Evolutionary conservation across 192 early-diverging fungal species (phyloP), one percentile per base, ranked within the genome.

Genomic region (Linnemannia exigua): DNA sequence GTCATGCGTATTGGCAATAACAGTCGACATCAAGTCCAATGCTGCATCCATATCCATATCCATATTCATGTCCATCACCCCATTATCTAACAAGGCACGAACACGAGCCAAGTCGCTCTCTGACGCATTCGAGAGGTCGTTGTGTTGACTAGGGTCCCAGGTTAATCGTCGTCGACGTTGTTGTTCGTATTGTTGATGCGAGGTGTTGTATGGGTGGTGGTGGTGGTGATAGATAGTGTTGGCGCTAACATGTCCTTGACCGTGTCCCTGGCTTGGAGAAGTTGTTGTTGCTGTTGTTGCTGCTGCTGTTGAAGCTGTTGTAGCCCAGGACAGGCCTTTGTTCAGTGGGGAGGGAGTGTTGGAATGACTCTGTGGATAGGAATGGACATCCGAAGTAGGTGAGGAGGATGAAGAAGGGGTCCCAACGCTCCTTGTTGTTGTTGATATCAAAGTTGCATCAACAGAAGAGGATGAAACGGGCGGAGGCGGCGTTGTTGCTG

Each of bases 1-100:
- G 31, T 70, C 38, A n/a, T 70, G 35, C 7, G 68, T 70, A 41
- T 41, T 41, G 14, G 38, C 68, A 70, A 36, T 70, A 16, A 36
- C 35, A 8, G 38, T 36, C 20, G 68, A 41, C 68, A 41, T 41
- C 20, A 70, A 70, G 37, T 41, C 33, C 2, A n/a, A 12, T 4
- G 35, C 36, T 19, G 19, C 68, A 70, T 41, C 68, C 68, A 70
- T 41, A 41, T 70, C 68, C 68, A 44, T 37, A 3, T 70, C 38
- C 37, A 70, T 70, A 6, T 70, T 41, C 68, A 70, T 70, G 7
- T 36, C 68, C 35, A 70, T 36, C 68, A 70, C 68, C 19, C 68
- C 68, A 41, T 9, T 36, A 9, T 70, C 68, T 20, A 63, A 63
- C 22, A 41, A 25, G 20, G 36, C 37, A n/a, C 35, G 68, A 16